Evolutionary conservation across 768 basidiomycete genomes (phyloP).

Genomic region (Plicaturopsis crispa): DNA sequence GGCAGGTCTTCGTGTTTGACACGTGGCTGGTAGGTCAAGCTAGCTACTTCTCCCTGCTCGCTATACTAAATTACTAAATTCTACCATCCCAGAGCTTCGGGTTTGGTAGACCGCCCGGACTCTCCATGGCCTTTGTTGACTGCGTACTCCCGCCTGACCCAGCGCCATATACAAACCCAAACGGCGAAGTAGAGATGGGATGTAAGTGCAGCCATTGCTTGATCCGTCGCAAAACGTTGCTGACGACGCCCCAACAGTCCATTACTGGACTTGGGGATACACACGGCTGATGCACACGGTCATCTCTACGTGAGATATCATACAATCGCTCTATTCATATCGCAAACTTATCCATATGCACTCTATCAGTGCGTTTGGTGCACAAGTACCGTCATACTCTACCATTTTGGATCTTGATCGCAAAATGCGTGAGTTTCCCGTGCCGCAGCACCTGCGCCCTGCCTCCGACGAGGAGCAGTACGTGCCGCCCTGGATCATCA

Average conservation of each 20-base stretch:
- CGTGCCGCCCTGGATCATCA: slow-evolving; percentile 15
- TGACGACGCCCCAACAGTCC: slow-evolving; percentile 39
- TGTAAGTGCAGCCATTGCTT: slow-evolving; percentile 25
- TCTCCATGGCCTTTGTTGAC: slow-evolving; percentile 47
- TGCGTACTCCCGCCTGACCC: slow-evolving; percentile 43
- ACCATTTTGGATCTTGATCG: slow-evolving; percentile 52
- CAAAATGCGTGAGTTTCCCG: slow-evolving; percentile 50
- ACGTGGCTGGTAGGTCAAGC: slow-evolving; percentile 42
- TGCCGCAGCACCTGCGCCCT: slow-evolving; percentile 41
- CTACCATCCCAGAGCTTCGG: slow-evolving; percentile 62
- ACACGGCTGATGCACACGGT: slow-evolving; percentile 43
- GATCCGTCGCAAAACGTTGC: not conserved
- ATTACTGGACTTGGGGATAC: slow-evolving; percentile 49
- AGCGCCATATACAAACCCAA: slow-evolving; percentile 22
- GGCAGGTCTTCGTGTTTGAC: slow-evolving; percentile 61
- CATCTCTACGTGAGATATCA: too few relatives aligned
- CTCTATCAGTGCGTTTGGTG: slow-evolving; percentile 42
- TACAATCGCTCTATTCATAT: too few relatives aligned
- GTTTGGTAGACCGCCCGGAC: slow-evolving; percentile 51
- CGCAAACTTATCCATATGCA: too few relatives aligned
- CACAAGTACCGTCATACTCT: slow-evolving; percentile 42
- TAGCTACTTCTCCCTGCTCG: not conserved
- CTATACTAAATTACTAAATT: not conserved
- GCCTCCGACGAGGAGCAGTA: slow-evolving; percentile 10
- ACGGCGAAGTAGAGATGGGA: slow-evolving; percentile 29